phyloP scores from a whole-genome alignment of 306 rosid genomes.

The Begonia fuchsioides region DNA sequence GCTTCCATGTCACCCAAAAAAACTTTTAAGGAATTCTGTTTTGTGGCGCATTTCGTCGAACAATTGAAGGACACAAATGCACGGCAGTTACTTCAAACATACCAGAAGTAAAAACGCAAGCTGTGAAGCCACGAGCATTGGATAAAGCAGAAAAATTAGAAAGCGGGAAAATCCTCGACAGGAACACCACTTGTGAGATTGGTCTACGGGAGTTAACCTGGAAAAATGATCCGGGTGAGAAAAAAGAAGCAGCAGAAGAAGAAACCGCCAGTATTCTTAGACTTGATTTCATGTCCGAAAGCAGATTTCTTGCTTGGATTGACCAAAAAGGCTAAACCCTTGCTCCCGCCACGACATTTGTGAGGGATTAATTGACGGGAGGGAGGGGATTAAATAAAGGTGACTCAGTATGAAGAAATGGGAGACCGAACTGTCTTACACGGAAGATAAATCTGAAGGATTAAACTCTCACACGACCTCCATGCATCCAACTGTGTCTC shows the following conservation, averaged over 20 bases:
- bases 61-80: not conserved
- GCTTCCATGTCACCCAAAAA: not conserved
- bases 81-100: not conserved
- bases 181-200: conserved; percentile 2
- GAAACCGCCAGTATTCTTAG: conserved; percentile 19
- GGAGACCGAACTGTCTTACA: too few species aligned
- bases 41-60: conserved; percentile 15
- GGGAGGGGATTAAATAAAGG: too few species aligned
- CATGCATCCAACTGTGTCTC: too few species aligned
- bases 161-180: not conserved
- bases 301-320: too few species aligned
- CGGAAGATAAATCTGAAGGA: too few species aligned
- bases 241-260: conserved; percentile 6
- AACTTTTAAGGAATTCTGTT: not conserved
- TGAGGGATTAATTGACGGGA: too few species aligned
- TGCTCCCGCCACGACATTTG: too few species aligned
- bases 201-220: conserved; percentile 6
- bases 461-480: too few species aligned
- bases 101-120: not conserved
- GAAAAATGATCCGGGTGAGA: conserved; percentile 12
- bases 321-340: too few species aligned
- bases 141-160: not conserved
- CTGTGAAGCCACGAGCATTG: not conserved
- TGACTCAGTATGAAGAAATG: too few species aligned
- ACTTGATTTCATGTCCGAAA: conserved; percentile 10